These are phyloP conservation scores for Catharanthus roseus DNA, from an alignment of 257 asterid species.

Conservation along the genomic window DNA sequence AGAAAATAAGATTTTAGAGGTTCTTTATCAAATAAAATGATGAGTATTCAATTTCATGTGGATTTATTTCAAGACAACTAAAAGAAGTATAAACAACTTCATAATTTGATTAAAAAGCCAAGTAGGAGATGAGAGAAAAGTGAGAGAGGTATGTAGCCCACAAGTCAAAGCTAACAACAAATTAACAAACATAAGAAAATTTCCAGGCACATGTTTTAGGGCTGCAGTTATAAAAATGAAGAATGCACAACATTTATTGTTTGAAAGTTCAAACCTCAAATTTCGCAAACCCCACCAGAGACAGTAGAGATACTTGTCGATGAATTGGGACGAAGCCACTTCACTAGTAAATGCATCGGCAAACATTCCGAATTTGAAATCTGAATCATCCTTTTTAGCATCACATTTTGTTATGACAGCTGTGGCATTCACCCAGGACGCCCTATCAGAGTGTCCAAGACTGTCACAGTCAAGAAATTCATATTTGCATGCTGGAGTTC, in stretches of 20 bases:
- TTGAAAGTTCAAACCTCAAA: conserved; percentile 49
- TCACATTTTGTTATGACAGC: conserved; percentile 50
- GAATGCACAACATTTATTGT: not conserved
- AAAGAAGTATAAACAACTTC: not conserved
- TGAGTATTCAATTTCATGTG: not conserved
- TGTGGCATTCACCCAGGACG: conserved; percentile 62
- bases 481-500: conserved; percentile 44
- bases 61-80: not conserved
- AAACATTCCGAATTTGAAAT: conserved; percentile 91
- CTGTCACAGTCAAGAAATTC: conserved; percentile 55
- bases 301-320: conserved; percentile 76
- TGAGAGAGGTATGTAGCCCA: too few relatives aligned
- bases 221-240: not conserved
- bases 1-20: not conserved
- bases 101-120: too few relatives aligned
- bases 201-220: not conserved
- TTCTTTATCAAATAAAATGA: not conserved
- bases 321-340: conserved; percentile 67
- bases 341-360: conserved; percentile 81
- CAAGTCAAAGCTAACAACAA: not conserved
- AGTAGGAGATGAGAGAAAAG: not conserved
- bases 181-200: not conserved
- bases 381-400: conserved; percentile 63
- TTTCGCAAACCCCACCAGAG: conserved; percentile 99
- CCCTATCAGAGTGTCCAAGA: conserved; percentile 18